A percentile compares a stretch with the other conserved stretches of the same genome.
Conservation (phyloP, 495 filamentous ascomycete species). For the Oleoguttula mirabilis region DNA sequence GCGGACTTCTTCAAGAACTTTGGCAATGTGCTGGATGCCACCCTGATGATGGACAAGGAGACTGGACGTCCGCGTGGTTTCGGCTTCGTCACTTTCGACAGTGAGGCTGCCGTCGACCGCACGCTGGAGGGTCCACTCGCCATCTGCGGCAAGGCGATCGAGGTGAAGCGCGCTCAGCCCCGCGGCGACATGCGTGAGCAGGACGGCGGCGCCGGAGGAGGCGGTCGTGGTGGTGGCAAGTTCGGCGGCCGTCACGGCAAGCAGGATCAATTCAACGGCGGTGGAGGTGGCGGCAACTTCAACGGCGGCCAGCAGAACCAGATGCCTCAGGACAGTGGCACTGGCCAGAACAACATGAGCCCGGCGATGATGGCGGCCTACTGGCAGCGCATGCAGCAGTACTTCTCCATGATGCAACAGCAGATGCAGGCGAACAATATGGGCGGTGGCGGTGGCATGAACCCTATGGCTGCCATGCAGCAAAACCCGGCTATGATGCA, state of each 20-base stretch:
- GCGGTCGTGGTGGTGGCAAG: constrained; percentile 37
- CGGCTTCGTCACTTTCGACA: constrained; percentile 98
- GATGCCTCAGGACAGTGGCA: constrained; percentile 4
- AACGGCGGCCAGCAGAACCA: constrained; percentile 25
- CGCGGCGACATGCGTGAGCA: constrained; percentile 89
- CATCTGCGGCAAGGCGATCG: constrained; percentile 89
- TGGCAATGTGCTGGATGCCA: constrained; percentile 90
- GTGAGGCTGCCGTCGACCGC: constrained; percentile 85
- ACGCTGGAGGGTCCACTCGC: constrained; percentile 69
- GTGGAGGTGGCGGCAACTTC: constrained; percentile 28
- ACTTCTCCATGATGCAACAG: constrained; percentile 89
- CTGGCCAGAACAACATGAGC: constrained; percentile 50
- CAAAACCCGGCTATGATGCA: constrained; percentile 22
- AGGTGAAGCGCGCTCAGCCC: constrained; percentile 96
- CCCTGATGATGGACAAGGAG: constrained; percentile 99
- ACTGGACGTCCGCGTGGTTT: constrained; percentile 91
- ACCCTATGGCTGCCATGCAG: constrained; percentile 39
- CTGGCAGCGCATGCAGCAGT: constrained; percentile 94
- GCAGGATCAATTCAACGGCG: constrained; percentile 20
- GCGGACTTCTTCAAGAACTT: constrained; percentile 94
- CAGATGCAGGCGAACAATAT: constrained; percentile 37
- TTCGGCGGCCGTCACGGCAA: constrained; percentile 34
- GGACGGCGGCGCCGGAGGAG: constrained; percentile 54
- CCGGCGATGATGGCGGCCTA: constrained; percentile 97
- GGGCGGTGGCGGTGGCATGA: constrained; percentile 32